Evolutionary conservation across 2,329 filamentous ascomycete genomes (phyloP).

Genomic region (Aspergillus sp.): DNA sequence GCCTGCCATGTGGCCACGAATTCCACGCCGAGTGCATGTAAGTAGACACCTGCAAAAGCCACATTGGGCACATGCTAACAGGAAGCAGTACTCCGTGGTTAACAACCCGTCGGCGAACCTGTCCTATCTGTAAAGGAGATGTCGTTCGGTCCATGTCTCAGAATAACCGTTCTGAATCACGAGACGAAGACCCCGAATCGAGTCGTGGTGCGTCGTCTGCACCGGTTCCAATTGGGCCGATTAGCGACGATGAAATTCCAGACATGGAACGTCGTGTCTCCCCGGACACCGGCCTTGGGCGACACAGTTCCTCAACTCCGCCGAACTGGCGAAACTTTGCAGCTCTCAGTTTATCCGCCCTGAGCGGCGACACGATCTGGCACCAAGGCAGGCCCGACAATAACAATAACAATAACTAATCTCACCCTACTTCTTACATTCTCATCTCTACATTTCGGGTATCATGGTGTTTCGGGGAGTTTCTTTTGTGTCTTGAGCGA

Average conservation of each 20-base stretch:
- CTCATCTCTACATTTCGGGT: slow-evolving; percentile 11
- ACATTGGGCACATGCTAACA: slow-evolving; percentile 17
- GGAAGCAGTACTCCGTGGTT: slow-evolving; percentile 82
- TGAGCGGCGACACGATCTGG: slow-evolving; percentile 49
- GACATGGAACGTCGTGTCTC: slow-evolving; percentile 45
- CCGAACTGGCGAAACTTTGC: slow-evolving; percentile 46
- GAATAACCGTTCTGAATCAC: slow-evolving; percentile 21
- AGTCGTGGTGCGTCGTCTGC: slow-evolving; percentile 51
- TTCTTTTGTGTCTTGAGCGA: slow-evolving; percentile 18
- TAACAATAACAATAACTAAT: slow-evolving; percentile 40
- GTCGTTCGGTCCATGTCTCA: slow-evolving; percentile 69
- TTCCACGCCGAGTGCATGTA: slow-evolving; percentile 99
- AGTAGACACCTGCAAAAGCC: slow-evolving; percentile 47
- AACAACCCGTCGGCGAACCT: slow-evolving; percentile 91
- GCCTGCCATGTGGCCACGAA: slow-evolving; percentile 92
- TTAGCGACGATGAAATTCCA: slow-evolving; percentile 34
- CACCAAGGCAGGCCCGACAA: slow-evolving; percentile 41
- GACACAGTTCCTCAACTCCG: slow-evolving; percentile 32
- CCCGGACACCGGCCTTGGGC: slow-evolving; percentile 33
- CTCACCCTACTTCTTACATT: slow-evolving; percentile 11
- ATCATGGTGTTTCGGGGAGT: slow-evolving; percentile 13
- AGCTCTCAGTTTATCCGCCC: slow-evolving; percentile 44
- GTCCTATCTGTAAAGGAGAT: slow-evolving; percentile 97
- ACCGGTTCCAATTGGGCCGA: slow-evolving; percentile 47
- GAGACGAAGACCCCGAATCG: slow-evolving; percentile 43